phyloP scores from a whole-genome alignment of 73 alveolate species.

The Durusdinium trenchii region DNA sequence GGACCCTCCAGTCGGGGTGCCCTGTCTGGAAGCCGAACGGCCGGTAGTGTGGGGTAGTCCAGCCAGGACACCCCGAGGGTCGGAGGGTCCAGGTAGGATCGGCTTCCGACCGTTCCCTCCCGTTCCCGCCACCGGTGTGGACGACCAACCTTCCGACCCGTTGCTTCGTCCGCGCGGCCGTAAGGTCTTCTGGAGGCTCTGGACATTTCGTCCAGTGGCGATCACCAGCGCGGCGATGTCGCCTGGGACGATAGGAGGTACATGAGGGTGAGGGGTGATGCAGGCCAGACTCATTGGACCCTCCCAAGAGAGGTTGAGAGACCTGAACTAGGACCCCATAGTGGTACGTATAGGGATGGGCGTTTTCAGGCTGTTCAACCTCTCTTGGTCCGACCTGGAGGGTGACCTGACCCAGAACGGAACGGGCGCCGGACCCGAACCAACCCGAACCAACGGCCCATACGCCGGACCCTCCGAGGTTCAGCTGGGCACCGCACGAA shows the following conservation, averaged over 20 bases:
- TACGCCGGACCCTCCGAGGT: no score
- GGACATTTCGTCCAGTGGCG: slow-evolving; percentile 41
- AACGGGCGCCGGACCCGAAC: no score
- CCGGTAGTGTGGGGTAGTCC: neutral
- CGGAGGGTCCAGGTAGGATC: neutral
- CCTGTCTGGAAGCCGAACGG: neutral
- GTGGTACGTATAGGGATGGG: no score
- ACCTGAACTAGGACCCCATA: no score
- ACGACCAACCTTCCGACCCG: neutral
- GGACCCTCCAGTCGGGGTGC: neutral
- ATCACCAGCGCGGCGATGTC: slow-evolving; percentile 36
- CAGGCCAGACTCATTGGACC: no score
- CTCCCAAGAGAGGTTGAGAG: no score
- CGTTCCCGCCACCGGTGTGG: neutral
- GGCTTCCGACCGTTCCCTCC: neutral
- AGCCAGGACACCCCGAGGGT: neutral
- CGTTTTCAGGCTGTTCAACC: no score
- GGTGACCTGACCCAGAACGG: no score
- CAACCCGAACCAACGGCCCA: no score
- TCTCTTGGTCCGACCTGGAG: no score
- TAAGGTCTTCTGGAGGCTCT: slow-evolving; percentile 41
- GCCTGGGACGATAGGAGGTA: neutral
- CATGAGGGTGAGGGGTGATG: no score
- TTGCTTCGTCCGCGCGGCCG: neutral
- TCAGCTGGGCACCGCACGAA: no score